A percentile compares a stretch with the other conserved stretches of the same genome.
These are phyloP conservation scores for Talaromyces verruculosus DNA, from an alignment of 2,329 filamentous ascomycete genomes.

Conservation along the genomic window DNA sequence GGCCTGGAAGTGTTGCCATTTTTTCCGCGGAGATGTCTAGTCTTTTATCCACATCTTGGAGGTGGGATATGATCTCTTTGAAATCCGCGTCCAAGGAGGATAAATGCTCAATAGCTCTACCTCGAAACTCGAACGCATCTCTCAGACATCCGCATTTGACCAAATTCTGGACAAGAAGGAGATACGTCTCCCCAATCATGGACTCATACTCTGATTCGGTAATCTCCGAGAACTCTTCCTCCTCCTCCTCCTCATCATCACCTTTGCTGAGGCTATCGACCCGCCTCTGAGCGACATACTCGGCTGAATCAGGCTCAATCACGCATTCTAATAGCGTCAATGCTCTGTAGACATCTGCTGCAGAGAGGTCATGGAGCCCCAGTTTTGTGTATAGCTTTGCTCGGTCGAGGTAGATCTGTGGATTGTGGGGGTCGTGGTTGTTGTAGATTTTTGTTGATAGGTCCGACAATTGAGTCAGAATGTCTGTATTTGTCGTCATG, in stretches of 20 bases:
- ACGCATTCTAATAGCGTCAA: constrained; percentile 84
- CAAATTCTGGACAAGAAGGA: constrained; percentile 39
- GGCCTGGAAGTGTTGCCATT: constrained; percentile 34
- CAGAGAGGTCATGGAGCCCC: constrained; percentile 85
- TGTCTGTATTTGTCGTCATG: constrained; percentile 4
- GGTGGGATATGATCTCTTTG: background rate
- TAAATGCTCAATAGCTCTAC: constrained; percentile 31
- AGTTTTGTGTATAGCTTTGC: constrained; percentile 70
- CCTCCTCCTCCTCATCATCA: constrained; percentile 30
- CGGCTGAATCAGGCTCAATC: constrained; percentile 68
- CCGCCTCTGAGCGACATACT: constrained; percentile 68
- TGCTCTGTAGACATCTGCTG: constrained; percentile 85
- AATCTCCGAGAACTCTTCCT: constrained; percentile 28
- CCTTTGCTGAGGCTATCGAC: constrained; percentile 20
- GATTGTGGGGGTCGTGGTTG: constrained; percentile 43
- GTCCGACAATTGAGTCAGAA: background rate
- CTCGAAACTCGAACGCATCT: constrained; percentile 44
- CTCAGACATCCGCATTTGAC: constrained; percentile 41
- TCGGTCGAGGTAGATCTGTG: constrained; percentile 49
- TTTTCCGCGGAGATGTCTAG: background rate
- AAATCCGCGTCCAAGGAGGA: constrained; percentile 18
- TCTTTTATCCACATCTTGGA: background rate
- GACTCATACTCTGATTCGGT: constrained; percentile 38
- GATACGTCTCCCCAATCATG: constrained; percentile 39
- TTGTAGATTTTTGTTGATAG: constrained; percentile 15